phyloP scores from a whole-genome alignment of 805 yeast genomes.

The Kodamaea laetipori region DNA sequence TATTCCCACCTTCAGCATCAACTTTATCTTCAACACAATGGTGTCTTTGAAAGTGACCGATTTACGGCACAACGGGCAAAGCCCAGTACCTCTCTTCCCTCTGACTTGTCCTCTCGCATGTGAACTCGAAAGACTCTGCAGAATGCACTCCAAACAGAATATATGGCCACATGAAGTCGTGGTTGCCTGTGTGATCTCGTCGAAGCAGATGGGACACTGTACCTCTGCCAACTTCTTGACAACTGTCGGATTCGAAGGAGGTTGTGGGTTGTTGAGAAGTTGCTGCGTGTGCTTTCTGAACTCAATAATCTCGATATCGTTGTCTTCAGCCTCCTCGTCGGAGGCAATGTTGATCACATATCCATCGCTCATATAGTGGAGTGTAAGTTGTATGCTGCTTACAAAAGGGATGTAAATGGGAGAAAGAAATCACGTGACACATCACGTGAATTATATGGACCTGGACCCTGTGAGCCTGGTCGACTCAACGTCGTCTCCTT shows the following conservation, averaged over 20 bases:
- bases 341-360: conserved; percentile 11
- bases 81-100: conserved; percentile 40
- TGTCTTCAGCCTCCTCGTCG: conserved; percentile 31
- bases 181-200: conserved; percentile 41
- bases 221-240: conserved; percentile 37
- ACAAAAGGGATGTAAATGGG: too few species aligned
- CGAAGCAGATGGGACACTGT: conserved; percentile 49
- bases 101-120: conserved; percentile 45
- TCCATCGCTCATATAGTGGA: background rate
- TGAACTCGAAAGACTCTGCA: conserved; percentile 41
- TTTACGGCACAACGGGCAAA: conserved; percentile 47
- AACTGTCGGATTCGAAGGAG: conserved; percentile 22
- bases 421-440: too few species aligned
- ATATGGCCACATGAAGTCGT: conserved; percentile 47
- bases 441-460: too few species aligned
- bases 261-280: conserved; percentile 29
- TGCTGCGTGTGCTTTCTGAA: conserved; percentile 38
- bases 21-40: conserved; percentile 21
- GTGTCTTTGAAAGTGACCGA: conserved; percentile 41
- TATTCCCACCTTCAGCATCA: conserved; percentile 9
- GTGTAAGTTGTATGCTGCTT: too few species aligned
- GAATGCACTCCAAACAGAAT: conserved; percentile 46
- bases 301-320: conserved; percentile 41
- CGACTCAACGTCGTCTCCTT: too few species aligned
- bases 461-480: too few species aligned